Evolutionary conservation across 139 green algal genomes (phyloP), one percentile per base, ranked within the genome.

Genomic region (Chlorella sp.): DNA sequence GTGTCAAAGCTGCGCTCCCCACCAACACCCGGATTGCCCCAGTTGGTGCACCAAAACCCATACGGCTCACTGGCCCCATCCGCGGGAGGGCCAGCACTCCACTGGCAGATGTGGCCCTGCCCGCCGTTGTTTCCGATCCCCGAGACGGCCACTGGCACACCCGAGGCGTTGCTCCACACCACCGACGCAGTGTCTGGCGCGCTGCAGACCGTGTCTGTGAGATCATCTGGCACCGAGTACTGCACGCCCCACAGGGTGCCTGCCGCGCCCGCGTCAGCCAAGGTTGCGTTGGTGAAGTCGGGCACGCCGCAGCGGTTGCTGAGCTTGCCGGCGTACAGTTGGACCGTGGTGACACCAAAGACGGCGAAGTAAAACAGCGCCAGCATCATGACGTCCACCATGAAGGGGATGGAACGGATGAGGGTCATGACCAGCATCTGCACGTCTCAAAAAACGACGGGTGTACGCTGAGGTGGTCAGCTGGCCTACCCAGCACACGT

Each of bases 1-100:
- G 91, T 91, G 76, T 96, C 88, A 60, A 93, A 94, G 63, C 71
- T 86, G 2, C 80, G 86, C 30, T 87, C 77, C 31, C 84, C 88
- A 35, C 74, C 69, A 55, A 55, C 17, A 55, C 17, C 71, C 22
- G 82, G 83, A 74, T 91, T 91, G 61, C 77, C 72, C n/a, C 64
- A 85, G 3, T 36, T 14, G 1, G 77, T 72, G 74, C 85, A 90
- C 42, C 42, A 55, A 10, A 55, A 55, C 10, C 42, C 42, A 55
- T 55, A 55, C 42, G 42, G 42, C 10, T 10, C 10, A 17, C 42
- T 55, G 42, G 10, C 42, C 42, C 10, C 17, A 55, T 55, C 42
- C 42, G 42, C n/a, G n/a, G n/a, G 42, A 24, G 42, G 42, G 10
- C 42, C 42, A 24, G 42, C 10, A 10, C 10, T 24, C 42, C 42